These are phyloP conservation scores for Selenicereus undatus DNA, from an alignment of 148 eudicot species.

Conservation along the genomic window DNA sequence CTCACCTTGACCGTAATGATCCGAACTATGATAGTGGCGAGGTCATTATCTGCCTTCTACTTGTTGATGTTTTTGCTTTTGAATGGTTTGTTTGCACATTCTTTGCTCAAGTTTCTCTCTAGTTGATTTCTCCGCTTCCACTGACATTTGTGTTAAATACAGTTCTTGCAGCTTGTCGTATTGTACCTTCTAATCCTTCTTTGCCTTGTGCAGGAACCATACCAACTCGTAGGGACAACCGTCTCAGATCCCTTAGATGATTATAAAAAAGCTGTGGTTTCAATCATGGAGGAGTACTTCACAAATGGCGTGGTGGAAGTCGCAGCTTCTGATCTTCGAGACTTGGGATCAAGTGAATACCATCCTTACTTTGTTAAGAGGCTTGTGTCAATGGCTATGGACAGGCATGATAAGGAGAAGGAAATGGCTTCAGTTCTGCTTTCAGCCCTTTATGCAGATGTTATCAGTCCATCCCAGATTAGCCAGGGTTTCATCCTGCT, in stretches of 20 bases:
- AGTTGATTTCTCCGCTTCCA: neutral
- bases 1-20: constrained; percentile 77
- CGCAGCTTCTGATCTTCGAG: constrained; percentile 80
- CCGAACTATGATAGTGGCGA: constrained; percentile 96
- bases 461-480: constrained; percentile 72
- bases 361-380: constrained; percentile 91
- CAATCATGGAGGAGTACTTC: constrained; percentile 87
- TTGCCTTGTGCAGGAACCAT: constrained; percentile 65
- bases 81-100: neutral
- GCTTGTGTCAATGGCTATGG: constrained; percentile 93
- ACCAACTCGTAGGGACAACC: constrained; percentile 73
- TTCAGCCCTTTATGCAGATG: constrained; percentile 84
- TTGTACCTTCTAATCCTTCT: neutral
- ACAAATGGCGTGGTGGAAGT: constrained; percentile 72
- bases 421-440: constrained; percentile 98
- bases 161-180: neutral
- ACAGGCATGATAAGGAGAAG: constrained; percentile 94
- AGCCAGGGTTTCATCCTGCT: constrained; percentile 87
- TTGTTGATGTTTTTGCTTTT: constrained; percentile 5
- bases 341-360: constrained; percentile 74
- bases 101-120: neutral
- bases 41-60: constrained; percentile 40
- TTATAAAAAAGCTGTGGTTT: constrained; percentile 87
- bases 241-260: constrained; percentile 88
- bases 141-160: neutral